These are phyloP conservation scores for Tuber melanosporum DNA, from an alignment of 495 filamentous ascomycete species.

Conservation along the genomic window DNA sequence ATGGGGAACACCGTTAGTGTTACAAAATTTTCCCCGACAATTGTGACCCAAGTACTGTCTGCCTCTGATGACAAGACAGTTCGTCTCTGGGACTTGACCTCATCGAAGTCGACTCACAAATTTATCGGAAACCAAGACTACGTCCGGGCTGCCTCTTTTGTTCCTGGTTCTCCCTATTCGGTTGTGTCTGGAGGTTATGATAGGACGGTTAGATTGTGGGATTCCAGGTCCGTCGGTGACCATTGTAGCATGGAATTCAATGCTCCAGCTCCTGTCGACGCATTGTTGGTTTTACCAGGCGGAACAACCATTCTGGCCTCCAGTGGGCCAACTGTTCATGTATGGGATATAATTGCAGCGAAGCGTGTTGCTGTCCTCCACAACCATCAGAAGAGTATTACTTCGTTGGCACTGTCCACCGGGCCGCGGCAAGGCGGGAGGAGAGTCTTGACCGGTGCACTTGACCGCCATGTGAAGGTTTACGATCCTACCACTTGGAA, in stretches of 20 bases:
- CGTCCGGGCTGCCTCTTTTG: conserved; percentile 75
- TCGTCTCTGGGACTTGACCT: conserved; percentile 85
- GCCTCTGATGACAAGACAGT: conserved; percentile 87
- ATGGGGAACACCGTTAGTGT: conserved; percentile 84
- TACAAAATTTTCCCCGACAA: conserved; percentile 77
- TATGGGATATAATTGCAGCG: conserved; percentile 90
- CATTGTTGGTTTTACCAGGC: conserved; percentile 73
- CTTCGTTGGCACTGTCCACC: conserved; percentile 59
- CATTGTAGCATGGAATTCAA: conserved; percentile 82
- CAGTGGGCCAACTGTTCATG: conserved; percentile 77
- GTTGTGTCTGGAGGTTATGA: conserved; percentile 89
- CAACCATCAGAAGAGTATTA: conserved; percentile 97
- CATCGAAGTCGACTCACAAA: conserved; percentile 61
- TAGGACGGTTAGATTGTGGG: conserved; percentile 87
- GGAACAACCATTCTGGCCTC: conserved; percentile 81
- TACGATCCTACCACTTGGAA: conserved; percentile 91
- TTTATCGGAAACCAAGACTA: conserved; percentile 92
- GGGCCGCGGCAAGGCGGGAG: conserved; percentile 61
- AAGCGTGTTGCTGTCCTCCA: conserved; percentile 76
- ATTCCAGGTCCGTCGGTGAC: conserved; percentile 53
- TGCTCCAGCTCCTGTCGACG: conserved; percentile 79
- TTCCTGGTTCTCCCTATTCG: conserved; percentile 69
- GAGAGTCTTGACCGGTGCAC: conserved; percentile 72
- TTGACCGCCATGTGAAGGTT: conserved; percentile 95
- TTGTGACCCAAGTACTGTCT: conserved; percentile 76